Evolutionary conservation across 2,329 filamentous ascomycete species (phyloP).

Genomic region (Alternaria incomplexa): DNA sequence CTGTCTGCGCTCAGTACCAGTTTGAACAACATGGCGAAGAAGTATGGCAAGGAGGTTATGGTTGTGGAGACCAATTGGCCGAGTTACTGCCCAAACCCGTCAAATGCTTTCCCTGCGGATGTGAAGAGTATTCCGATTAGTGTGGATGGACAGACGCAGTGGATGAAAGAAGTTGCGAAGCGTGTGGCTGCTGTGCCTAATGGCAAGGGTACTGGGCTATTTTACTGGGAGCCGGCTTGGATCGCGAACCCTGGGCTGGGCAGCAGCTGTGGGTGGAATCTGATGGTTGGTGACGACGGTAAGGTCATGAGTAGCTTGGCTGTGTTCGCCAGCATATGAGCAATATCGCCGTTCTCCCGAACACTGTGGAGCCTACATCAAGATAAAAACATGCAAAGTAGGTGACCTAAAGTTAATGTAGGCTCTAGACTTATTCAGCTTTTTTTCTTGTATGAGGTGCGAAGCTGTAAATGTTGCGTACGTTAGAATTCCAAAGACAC

Average conservation of each 20-base stretch:
- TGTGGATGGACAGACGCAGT: constrained; percentile 67
- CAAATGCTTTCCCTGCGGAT: constrained; percentile 66
- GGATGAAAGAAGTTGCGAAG: constrained; percentile 65
- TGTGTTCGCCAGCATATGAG: constrained; percentile 59
- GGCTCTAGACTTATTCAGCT: no score
- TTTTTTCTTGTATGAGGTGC: neutral
- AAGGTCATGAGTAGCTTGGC: constrained; percentile 63
- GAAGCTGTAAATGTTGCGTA: constrained; percentile 8
- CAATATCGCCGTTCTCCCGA: neutral
- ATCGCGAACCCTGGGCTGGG: constrained; percentile 69
- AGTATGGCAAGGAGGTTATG: constrained; percentile 70
- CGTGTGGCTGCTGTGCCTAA: constrained; percentile 61
- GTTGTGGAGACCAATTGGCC: constrained; percentile 77
- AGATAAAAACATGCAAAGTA: no score
- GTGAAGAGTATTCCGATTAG: constrained; percentile 66
- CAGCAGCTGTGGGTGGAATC: constrained; percentile 69
- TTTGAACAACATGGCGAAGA: constrained; percentile 64
- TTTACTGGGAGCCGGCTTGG: constrained; percentile 79
- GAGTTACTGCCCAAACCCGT: constrained; percentile 64
- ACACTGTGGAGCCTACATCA: no score
- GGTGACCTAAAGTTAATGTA: no score
- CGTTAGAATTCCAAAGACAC: neutral
- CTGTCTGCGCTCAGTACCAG: constrained; percentile 62
- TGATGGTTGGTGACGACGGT: constrained; percentile 64
- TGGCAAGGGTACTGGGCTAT: constrained; percentile 62